Evolutionary conservation across 2,329 filamentous ascomycete genomes (phyloP), one percentile per base, ranked within the genome.

Genomic region (Hawksworthiomyces lignivorus): DNA sequence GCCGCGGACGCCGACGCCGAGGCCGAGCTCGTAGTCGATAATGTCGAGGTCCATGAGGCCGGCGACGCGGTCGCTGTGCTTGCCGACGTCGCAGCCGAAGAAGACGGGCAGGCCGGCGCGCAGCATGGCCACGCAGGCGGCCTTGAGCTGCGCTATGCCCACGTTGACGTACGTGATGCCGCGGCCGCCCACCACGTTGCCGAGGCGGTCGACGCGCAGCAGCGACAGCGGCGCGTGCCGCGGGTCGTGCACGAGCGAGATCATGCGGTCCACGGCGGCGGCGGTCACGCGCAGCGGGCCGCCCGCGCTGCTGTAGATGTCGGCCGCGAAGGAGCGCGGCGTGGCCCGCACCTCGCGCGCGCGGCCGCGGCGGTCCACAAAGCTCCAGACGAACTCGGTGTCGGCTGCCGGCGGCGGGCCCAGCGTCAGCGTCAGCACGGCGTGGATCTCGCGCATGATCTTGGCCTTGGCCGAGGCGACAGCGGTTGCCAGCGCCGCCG

Each of bases 71-170:
- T 89, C 81, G 43, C 77, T 84, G 61, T 83, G 89, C 60, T 94
- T 85, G 48, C 87, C 87, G 0, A 94, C 87, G 54, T 95, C 88
- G 38, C 77, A 84, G 43, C 88, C 88, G 58, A 95, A 94, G 72
- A 94, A 94, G 38, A 94, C 76, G 9, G 88, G 87, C 5, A 86
- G 64, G 2, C 86, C 87, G 10, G 80, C 79, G 55, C 78, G 75
- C 36, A 94, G 75, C 85, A 88, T 92, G 22, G 75, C 69, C 36
- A 94, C 77, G 52, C 82, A 84, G 0, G 83, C 80, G 1, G 66
- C 57, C 62, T 94, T 94, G 51, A 94, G 79, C 0, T 75, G 67
- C 2, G 61, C 49, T 70, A 88, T 88, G 46, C 81, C 72, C 14
- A 92, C 86, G 57, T 94, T 94, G 55, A 94, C 77, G 57, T 94